Evolutionary conservation across 108 stramenopile species (phyloP).

Genomic region (Fistulifera pelliculosa): DNA sequence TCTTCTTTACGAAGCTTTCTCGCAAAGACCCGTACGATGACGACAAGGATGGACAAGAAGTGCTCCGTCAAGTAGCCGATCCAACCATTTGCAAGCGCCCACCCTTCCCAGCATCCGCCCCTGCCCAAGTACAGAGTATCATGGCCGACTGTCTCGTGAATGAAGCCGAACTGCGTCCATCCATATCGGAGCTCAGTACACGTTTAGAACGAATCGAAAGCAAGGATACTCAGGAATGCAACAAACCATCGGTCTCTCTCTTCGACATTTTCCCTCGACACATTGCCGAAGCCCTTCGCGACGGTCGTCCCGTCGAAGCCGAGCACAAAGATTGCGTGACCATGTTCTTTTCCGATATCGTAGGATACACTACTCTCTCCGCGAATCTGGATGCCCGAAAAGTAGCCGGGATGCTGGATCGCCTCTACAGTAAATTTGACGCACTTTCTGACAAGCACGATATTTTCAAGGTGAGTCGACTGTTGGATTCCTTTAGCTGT

Average conservation of each 20-base stretch:
- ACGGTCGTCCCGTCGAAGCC: slow-evolving; percentile 38
- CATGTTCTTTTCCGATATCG: slow-evolving; percentile 63
- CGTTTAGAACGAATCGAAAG: background rate
- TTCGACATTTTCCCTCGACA: slow-evolving; percentile 28
- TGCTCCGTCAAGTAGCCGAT: slow-evolving; percentile 16
- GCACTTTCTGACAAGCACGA: slow-evolving; percentile 47
- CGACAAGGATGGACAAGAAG: slow-evolving; percentile 22
- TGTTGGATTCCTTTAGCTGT: slow-evolving; percentile 52
- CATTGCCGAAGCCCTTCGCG: slow-evolving; percentile 29
- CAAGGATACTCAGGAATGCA: background rate
- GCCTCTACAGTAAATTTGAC: slow-evolving; percentile 57
- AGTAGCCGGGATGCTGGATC: slow-evolving; percentile 55
- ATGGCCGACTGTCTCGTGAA: slow-evolving; percentile 13
- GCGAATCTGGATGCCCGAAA: slow-evolving; percentile 32
- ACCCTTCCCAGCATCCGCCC: slow-evolving; percentile 10
- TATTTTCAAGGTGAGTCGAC: slow-evolving; percentile 70
- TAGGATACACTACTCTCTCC: slow-evolving; percentile 58
- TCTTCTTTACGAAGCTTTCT: slow-evolving; percentile 38
- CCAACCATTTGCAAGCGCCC: slow-evolving; percentile 16
- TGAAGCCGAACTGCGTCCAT: slow-evolving; percentile 15
- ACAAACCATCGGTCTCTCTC: background rate
- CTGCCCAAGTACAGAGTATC: slow-evolving; percentile 8
- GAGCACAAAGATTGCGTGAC: slow-evolving; percentile 38
- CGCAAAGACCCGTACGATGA: slow-evolving; percentile 35
- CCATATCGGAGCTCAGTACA: slow-evolving; percentile 13